phyloP scores from a whole-genome alignment of 2,329 filamentous ascomycete species.

The Leptographium flavum region DNA sequence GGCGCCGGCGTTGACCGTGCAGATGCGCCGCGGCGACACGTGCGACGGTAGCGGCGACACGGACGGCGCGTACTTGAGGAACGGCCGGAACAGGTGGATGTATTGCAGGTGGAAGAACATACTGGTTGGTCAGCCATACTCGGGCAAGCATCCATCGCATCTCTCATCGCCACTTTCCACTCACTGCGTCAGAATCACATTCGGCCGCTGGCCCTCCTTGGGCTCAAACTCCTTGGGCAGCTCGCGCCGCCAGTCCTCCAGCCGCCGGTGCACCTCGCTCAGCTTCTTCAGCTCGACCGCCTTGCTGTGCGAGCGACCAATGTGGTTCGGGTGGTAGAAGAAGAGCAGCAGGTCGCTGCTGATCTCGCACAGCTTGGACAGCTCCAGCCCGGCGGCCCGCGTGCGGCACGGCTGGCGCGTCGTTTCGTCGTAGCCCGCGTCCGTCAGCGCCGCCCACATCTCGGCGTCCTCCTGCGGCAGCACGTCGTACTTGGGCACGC shows the following conservation, averaged over 20 bases:
- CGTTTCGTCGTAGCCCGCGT: constrained; percentile 60
- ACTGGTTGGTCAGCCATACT: constrained; percentile 31
- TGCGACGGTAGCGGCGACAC: constrained; percentile 74
- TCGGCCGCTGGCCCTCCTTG: constrained; percentile 76
- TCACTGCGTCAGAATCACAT: constrained; percentile 71
- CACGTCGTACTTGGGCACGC: constrained; percentile 77
- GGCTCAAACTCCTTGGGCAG: constrained; percentile 79
- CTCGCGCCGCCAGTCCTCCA: constrained; percentile 79
- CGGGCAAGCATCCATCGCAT: background rate
- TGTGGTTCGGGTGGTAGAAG: constrained; percentile 74
- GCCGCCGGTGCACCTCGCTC: constrained; percentile 74
- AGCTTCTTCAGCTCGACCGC: constrained; percentile 81
- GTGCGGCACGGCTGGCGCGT: constrained; percentile 70
- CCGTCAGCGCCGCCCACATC: constrained; percentile 66
- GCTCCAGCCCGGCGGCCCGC: constrained; percentile 65
- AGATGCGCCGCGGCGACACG: constrained; percentile 80
- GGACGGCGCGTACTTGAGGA: constrained; percentile 74
- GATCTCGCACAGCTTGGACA: constrained; percentile 78
- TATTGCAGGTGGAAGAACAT: constrained; percentile 92
- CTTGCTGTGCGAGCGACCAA: constrained; percentile 53
- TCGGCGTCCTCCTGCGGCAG: constrained; percentile 80
- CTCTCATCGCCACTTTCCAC: constrained; percentile 18
- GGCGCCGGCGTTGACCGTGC: constrained; percentile 73
- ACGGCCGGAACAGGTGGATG: constrained; percentile 89
- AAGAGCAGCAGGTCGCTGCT: constrained; percentile 78